phyloP scores from a whole-genome alignment of 345 rosid genomes.

The Eucalyptus curtisii region DNA sequence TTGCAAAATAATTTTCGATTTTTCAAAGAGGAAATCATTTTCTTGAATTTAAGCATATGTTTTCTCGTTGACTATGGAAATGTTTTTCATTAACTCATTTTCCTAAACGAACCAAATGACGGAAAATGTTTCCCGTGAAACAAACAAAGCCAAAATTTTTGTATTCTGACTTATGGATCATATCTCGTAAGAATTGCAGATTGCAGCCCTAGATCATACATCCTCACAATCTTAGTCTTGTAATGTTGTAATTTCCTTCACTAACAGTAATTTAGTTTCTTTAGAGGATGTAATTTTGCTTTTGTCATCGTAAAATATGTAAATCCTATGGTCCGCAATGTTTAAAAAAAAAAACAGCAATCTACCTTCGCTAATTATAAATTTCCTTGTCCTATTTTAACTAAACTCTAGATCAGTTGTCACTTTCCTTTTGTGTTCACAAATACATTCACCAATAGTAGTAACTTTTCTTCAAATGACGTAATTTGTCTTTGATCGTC shows the following conservation, averaged over 20 bases:
- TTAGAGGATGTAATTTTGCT: not conserved
- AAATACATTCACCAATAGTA: not conserved
- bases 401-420: not conserved
- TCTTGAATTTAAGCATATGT: no score
- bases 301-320: not conserved
- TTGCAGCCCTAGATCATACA: not conserved
- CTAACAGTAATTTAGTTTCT: not conserved
- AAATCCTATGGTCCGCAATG: not conserved
- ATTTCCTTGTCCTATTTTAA: not conserved
- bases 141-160: not conserved
- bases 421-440: not conserved
- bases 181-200: not conserved
- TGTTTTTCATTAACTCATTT: no score
- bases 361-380: not conserved
- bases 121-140: rapidly evolving
- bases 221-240: not conserved
- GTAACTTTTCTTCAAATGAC: not conserved
- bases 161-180: not conserved
- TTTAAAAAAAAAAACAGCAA: not conserved
- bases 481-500: not conserved
- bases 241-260: not conserved
- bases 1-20: no score
- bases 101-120: no score
- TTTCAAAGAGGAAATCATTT: no score
- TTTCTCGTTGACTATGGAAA: no score